Percentiles rank a stretch among this genome's conserved stretches.
These are phyloP conservation scores for Pyricularia grisea DNA, from an alignment of 2,329 filamentous ascomycete species.

Conservation along the genomic window DNA sequence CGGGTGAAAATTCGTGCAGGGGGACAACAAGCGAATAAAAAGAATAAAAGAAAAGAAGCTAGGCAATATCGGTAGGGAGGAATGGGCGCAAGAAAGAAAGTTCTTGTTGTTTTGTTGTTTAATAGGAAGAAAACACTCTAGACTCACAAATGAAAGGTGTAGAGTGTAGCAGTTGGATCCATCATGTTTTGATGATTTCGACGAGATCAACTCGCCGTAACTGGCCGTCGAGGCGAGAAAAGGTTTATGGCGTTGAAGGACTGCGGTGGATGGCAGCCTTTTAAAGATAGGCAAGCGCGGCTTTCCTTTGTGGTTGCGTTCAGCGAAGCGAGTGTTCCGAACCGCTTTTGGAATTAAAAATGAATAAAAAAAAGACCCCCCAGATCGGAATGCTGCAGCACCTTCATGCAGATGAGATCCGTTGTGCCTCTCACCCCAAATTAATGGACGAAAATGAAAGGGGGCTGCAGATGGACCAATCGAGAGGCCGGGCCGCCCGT, in stretches of 20 bases:
- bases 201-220: slow-evolving; percentile 15
- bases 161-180: slow-evolving; percentile 55
- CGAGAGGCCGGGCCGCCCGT: neutral
- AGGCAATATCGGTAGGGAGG: neutral
- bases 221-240: neutral
- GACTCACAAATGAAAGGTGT: slow-evolving; percentile 62
- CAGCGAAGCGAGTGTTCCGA: neutral
- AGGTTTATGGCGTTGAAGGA: neutral
- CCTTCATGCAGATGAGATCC: neutral
- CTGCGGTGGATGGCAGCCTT: neutral
- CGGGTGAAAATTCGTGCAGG: slow-evolving; percentile 10
- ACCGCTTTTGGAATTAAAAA: neutral
- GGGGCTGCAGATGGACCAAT: neutral
- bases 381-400: neutral
- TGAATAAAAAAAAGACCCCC: too few species aligned
- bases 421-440: slow-evolving; percentile 7
- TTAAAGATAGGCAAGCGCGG: neutral
- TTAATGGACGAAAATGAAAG: slow-evolving; percentile 2
- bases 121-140: neutral
- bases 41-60: slow-evolving; percentile 7
- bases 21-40: slow-evolving; percentile 13
- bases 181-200: slow-evolving; percentile 23
- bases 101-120: too few species aligned
- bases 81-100: neutral
- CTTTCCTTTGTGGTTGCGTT: neutral